Conservation (phyloP, 2,329 filamentous ascomycete species). For the Trichoderma aggressivum region DNA sequence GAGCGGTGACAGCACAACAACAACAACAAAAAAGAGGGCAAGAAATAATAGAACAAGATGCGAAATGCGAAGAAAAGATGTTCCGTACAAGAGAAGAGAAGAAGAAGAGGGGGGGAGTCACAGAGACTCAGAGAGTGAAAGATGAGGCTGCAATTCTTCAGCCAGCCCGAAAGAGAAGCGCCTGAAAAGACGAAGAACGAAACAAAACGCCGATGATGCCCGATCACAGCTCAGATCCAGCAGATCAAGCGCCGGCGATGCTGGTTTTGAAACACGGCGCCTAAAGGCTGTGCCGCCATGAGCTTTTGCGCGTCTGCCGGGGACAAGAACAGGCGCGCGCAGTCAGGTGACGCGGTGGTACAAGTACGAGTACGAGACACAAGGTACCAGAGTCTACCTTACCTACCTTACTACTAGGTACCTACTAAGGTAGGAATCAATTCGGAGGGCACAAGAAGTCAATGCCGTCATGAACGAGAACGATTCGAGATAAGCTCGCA, state of each 20-base stretch:
- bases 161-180: background rate
- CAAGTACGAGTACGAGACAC: background rate
- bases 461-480: background rate
- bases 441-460: background rate
- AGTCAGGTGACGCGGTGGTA: constrained; percentile 27
- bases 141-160: too few relatives aligned
- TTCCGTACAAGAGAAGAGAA: background rate
- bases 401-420: too few relatives aligned
- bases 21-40: background rate
- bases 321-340: constrained; percentile 23
- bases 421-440: background rate
- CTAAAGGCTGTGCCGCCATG: background rate
- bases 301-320: background rate
- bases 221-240: background rate
- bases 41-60: background rate
- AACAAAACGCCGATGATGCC: background rate
- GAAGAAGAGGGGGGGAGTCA: background rate
- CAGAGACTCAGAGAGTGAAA: background rate
- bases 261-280: background rate
- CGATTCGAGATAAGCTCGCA: background rate
- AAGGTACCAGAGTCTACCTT: too few relatives aligned
- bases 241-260: background rate
- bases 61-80: background rate
- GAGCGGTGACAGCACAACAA: constrained; percentile 4
- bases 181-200: background rate